Percentiles rank a stretch among this genome's conserved stretches.
These are phyloP conservation scores for Acer yangbiense DNA, from an alignment of 345 rosid genomes.

Conservation along the genomic window DNA sequence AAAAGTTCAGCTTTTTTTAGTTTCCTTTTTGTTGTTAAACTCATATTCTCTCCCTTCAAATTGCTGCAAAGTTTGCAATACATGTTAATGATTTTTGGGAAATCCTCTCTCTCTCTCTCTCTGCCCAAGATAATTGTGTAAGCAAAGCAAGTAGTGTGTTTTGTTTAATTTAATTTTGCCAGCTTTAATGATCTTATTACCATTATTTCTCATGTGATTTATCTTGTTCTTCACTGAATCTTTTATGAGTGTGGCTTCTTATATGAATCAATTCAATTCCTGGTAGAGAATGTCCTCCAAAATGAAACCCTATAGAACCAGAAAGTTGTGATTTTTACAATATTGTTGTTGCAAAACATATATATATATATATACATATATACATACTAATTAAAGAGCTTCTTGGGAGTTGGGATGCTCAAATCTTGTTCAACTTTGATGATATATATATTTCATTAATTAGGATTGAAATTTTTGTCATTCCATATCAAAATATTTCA, in stretches of 20 bases:
- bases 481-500: no score
- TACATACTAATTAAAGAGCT: neutral
- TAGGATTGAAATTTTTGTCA: no score
- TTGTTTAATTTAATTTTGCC: slow-evolving; percentile 16
- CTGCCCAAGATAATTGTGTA: slow-evolving; percentile 30
- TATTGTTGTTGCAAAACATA: neutral
- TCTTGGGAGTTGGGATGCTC: neutral
- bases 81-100: slow-evolving; percentile 34
- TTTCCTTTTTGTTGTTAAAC: slow-evolving; percentile 43
- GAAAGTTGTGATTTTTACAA: neutral
- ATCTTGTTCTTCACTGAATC: slow-evolving; percentile 6
- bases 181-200: slow-evolving; percentile 39
- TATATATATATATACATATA: neutral
- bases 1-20: slow-evolving; percentile 33
- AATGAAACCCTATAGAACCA: neutral
- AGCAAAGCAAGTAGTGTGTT: slow-evolving; percentile 12
- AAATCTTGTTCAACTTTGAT: neutral
- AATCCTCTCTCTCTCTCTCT: slow-evolving; percentile 23
- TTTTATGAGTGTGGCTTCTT: slow-evolving; percentile 4
- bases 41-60: slow-evolving; percentile 27
- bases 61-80: slow-evolving; percentile 27
- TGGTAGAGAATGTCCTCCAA: neutral
- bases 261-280: neutral
- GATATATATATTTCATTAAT: neutral
- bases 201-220: slow-evolving; percentile 29